These are phyloP conservation scores for Colletotrichum noveboracense DNA, from an alignment of 2,329 filamentous ascomycete genomes.

Conservation along the genomic window DNA sequence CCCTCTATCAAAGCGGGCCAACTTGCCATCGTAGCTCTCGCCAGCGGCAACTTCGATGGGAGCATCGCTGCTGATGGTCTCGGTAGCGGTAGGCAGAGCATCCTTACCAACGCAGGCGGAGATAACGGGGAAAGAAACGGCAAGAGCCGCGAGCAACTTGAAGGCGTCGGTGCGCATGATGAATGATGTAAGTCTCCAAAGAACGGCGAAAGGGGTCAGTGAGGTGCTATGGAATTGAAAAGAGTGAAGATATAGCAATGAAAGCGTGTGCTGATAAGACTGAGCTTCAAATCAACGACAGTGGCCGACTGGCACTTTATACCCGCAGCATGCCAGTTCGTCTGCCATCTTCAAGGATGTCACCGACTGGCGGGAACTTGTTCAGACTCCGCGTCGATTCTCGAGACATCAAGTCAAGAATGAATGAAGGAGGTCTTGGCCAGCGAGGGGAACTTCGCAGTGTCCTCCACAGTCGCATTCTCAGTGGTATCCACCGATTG, in stretches of 20 bases:
- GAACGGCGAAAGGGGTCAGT: not conserved
- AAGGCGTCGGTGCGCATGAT: conserved; percentile 4
- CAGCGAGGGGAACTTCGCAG: not conserved
- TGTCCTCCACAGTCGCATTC: not conserved
- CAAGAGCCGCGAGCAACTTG: conserved; percentile 12
- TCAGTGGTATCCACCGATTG: not conserved
- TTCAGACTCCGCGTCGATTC: not conserved
- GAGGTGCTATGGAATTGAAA: not conserved
- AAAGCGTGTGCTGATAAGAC: not conserved
- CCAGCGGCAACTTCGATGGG: conserved; percentile 36
- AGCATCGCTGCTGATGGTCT: conserved; percentile 28
- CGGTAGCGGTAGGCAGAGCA: conserved; percentile 31
- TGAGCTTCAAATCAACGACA: not conserved
- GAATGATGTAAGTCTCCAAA: not conserved
- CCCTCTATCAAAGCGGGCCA: conserved; percentile 44
- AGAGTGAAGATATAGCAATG: not conserved
- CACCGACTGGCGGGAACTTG: not conserved
- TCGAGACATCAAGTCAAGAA: not conserved
- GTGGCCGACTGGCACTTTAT: not conserved
- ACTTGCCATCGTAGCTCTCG: conserved; percentile 35
- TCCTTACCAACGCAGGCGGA: conserved; percentile 29
- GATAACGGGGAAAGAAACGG: conserved; percentile 22
- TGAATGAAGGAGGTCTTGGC: conserved; percentile 19
- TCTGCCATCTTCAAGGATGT: not conserved
- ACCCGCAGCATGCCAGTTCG: not conserved